A percentile compares a stretch with the other conserved stretches of the same genome.
Conservation (phyloP, 73 alveolate genomes). For the Tetrahymena thermophila region DNA sequence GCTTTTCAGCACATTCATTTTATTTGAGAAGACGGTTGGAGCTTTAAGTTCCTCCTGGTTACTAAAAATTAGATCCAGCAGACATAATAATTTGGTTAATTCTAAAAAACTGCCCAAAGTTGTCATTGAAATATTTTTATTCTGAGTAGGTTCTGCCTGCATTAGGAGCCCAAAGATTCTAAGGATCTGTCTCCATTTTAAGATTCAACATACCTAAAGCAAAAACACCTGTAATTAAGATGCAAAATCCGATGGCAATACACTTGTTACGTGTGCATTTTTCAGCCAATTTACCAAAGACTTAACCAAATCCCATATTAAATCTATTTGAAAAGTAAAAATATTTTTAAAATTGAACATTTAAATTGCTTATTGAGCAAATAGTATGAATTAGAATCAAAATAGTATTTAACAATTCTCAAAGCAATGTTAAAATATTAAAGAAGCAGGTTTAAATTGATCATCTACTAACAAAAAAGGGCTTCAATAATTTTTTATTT, state of each 20-base stretch:
- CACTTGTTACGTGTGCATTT: constrained; percentile 26
- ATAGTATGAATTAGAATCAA: no score
- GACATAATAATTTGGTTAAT: constrained; percentile 69
- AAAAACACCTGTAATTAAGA: constrained; percentile 25
- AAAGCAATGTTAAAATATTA: no score
- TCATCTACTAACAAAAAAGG: not conserved
- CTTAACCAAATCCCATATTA: not conserved
- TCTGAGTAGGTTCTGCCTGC: constrained; percentile 72
- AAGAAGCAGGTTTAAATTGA: no score
- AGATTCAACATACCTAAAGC: constrained; percentile 23
- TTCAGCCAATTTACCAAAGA: not conserved
- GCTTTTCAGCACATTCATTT: not conserved
- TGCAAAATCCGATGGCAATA: constrained; percentile 15
- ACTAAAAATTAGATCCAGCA: constrained; percentile 20
- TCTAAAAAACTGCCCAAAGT: constrained; percentile 88
- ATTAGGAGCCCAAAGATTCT: constrained; percentile 87
- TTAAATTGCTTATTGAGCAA: not conserved
- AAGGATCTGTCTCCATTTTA: constrained; percentile 32
- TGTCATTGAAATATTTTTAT: constrained; percentile 59
- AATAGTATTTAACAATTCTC: no score
- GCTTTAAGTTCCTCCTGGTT: constrained; percentile 15
- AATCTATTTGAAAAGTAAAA: not conserved
- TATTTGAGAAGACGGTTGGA: not conserved
- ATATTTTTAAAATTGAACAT: not conserved
- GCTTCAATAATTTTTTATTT: not conserved